Evolutionary conservation across 2,329 filamentous ascomycete genomes (phyloP), one percentile per base, ranked within the genome.

Genomic region (Rutstroemia sp.): DNA sequence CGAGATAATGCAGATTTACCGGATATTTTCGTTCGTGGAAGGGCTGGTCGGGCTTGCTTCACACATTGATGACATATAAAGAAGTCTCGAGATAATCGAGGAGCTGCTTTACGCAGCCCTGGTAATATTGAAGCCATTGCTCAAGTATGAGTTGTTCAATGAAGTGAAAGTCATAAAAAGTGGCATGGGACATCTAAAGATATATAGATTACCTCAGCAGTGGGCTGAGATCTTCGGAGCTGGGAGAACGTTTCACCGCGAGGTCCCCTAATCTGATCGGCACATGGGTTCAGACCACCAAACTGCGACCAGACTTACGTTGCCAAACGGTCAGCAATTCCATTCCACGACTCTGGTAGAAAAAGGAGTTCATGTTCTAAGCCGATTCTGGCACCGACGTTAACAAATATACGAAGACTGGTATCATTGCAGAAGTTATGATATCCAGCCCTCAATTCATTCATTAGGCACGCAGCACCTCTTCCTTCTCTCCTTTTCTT

Each of bases 111-210:
- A 25, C 68, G 61, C 25, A 70, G 51, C 10, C 63, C 62, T 18
- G 67, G 63, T 5, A 70, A 41, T 45, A 69, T 38, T 55, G 64
- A 70, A 56, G 68, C 63, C 68, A 70, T 70, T 58, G 64, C 51
- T 54, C 8, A 25, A n/a, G 4, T 14, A 27, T 5, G 18, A 21
- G 12, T 23, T 23, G 34, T 48, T 44, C 23, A 23, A 44, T 4
- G 3, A 18, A 14, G 14, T 5, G 5, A 30, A 27, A 42, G 49
- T 41, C 16, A 10, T 9, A 19, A 42, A 50, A 37, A 38, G 52
- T 50, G 38, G 46, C 52, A 54, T 54, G 52, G 23, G n/a, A 4
- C 4, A 18, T 44, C n/a, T 18, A 18, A 34, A 23, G 23, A 25
- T 16, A 52, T 45, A 34, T 34, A 34, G 16, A n/a, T 46, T 18